Evolutionary conservation across 2,329 filamentous ascomycete genomes (phyloP).

Genomic region (Fusarium sp.): DNA sequence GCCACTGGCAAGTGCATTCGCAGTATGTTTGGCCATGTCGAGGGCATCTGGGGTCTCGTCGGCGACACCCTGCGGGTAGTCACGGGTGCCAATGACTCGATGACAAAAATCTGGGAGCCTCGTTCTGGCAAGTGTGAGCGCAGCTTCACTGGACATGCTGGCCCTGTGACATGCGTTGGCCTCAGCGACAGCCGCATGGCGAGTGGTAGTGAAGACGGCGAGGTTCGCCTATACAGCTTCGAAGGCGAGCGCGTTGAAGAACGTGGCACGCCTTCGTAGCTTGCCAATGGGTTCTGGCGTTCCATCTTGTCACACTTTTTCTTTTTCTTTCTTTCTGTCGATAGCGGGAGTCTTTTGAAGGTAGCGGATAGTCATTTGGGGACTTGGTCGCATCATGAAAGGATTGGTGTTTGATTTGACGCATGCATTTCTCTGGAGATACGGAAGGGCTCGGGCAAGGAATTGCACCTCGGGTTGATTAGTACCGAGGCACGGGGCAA

Average conservation of each 20-base stretch:
- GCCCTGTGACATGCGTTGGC: slow-evolving; percentile 92
- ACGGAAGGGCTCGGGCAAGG: neutral
- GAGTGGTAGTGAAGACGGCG: slow-evolving; percentile 92
- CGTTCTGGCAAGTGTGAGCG: slow-evolving; percentile 90
- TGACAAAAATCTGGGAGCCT: slow-evolving; percentile 95
- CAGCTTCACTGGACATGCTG: slow-evolving; percentile 90
- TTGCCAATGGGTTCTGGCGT: neutral
- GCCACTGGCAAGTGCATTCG: slow-evolving; percentile 83
- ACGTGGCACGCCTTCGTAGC: slow-evolving; percentile 63
- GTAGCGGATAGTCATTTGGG: neutral
- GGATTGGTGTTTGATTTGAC: slow-evolving; percentile 7
- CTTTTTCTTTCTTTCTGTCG: slow-evolving; percentile 12
- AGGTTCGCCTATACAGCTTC: slow-evolving; percentile 87
- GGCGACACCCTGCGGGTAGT: slow-evolving; percentile 91
- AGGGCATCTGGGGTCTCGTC: slow-evolving; percentile 93
- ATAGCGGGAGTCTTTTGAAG: slow-evolving; percentile 26
- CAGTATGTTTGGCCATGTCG: slow-evolving; percentile 96
- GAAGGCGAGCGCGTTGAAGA: slow-evolving; percentile 64
- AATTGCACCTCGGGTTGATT: slow-evolving; percentile 5
- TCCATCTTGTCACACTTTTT: neutral
- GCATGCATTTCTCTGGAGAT: neutral
- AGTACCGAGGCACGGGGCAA: slow-evolving; percentile 12
- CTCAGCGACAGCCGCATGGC: slow-evolving; percentile 91
- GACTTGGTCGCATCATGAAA: slow-evolving; percentile 12
- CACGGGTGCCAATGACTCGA: slow-evolving; percentile 90